Conservation (phyloP, 768 basidiomycete genomes). For the Tricholoma saponaceum region DNA sequence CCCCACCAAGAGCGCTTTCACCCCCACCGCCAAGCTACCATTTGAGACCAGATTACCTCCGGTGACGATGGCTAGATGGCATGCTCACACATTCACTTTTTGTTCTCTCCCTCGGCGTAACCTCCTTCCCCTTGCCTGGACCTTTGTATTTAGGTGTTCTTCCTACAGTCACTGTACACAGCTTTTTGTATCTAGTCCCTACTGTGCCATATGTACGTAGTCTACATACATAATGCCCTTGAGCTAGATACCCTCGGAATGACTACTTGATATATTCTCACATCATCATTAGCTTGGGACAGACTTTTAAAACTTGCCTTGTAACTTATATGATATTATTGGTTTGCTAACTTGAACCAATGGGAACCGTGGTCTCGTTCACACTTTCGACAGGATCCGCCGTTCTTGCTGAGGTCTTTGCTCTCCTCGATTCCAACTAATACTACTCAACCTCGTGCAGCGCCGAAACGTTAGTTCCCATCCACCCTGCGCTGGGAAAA, state of each 20-base stretch:
- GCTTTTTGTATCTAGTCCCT: neutral
- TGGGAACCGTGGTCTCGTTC: no score
- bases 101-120: neutral
- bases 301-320: no score
- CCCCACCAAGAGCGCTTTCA: neutral
- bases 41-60: neutral
- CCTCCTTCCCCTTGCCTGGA: neutral
- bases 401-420: no score
- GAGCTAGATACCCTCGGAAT: neutral
- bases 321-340: no score
- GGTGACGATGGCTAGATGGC: neutral
- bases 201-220: neutral
- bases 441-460: no score
- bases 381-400: no score
- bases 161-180: neutral
- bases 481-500: no score
- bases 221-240: neutral
- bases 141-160: neutral
- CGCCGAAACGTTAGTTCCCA: no score
- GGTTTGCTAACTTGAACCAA: no score
- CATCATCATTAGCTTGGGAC: no score
- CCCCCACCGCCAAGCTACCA: constrained; percentile 12
- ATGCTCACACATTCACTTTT: neutral
- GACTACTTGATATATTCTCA: neutral
- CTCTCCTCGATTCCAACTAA: no score